Evolutionary conservation across 768 basidiomycete species (phyloP).

Genomic region (Russula dissimulans): DNA sequence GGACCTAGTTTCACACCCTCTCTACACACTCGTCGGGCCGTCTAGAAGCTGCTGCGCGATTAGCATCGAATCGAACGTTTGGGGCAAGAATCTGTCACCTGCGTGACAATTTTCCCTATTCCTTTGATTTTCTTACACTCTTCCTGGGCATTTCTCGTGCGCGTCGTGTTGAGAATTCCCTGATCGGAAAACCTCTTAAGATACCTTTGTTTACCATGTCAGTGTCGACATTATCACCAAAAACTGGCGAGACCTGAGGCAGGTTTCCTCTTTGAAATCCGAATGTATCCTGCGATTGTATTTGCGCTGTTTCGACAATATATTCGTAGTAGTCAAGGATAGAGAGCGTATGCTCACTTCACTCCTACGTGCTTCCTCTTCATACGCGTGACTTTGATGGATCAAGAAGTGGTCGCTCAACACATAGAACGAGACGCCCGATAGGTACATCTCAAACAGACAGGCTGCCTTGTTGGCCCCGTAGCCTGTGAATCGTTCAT

Average conservation of each 20-base stretch:
- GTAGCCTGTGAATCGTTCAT: constrained; percentile 85
- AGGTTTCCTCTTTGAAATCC: constrained; percentile 72
- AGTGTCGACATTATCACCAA: not conserved
- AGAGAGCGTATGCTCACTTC: constrained; percentile 38
- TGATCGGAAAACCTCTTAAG: constrained; percentile 14
- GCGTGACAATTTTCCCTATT: constrained; percentile 17
- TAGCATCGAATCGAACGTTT: not conserved
- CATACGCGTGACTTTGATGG: constrained; percentile 79
- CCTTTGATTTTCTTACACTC: constrained; percentile 19
- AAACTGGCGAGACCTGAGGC: constrained; percentile 39
- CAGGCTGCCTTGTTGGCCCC: constrained; percentile 92
- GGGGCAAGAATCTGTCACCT: constrained; percentile 4
- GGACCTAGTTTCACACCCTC: not conserved
- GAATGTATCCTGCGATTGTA: constrained; percentile 69
- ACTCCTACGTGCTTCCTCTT: constrained; percentile 59
- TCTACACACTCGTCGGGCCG: constrained; percentile 1
- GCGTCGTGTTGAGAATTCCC: constrained; percentile 16
- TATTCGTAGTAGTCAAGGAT: not conserved
- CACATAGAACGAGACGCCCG: constrained; percentile 77
- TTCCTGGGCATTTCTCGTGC: constrained; percentile 11
- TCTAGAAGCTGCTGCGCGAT: constrained; percentile 7
- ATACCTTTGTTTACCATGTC: constrained; percentile 7
- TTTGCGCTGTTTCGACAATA: constrained; percentile 40
- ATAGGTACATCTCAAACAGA: constrained; percentile 83
- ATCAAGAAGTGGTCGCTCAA: constrained; percentile 82